These are phyloP conservation scores for Phylloporus gajari DNA, from an alignment of 1,284 basidiomycete species.

Conservation along the genomic window DNA sequence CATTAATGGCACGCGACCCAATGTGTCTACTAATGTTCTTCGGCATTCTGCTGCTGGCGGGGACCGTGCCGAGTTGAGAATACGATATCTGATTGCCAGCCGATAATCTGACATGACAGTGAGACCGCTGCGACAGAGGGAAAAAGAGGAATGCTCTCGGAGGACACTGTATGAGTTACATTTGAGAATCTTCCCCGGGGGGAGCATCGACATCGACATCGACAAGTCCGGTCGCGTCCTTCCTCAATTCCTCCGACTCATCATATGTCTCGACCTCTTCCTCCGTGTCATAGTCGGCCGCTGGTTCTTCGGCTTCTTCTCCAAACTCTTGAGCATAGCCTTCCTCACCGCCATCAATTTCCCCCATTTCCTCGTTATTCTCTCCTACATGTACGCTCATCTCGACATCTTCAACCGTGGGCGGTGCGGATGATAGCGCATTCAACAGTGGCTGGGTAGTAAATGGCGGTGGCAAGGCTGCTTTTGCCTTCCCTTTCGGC, in stretches of 20 bases:
- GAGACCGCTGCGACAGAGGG: too few relatives aligned
- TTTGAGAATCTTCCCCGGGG: slow-evolving; percentile 20
- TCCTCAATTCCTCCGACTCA: slow-evolving; percentile 48
- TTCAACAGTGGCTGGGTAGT: slow-evolving; percentile 41
- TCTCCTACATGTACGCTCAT: slow-evolving; percentile 31
- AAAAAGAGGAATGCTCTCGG: too few relatives aligned
- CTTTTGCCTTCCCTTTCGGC: slow-evolving; percentile 51
- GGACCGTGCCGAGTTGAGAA: too few relatives aligned
- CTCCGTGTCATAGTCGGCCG: slow-evolving; percentile 46
- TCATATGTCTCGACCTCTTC: slow-evolving; percentile 48
- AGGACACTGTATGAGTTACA: background rate
- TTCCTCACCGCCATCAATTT: slow-evolving; percentile 40
- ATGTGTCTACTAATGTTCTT: too few relatives aligned
- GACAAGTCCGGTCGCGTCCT: slow-evolving; percentile 42
- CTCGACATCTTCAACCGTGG: slow-evolving; percentile 29
- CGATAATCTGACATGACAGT: too few relatives aligned
- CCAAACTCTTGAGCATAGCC: slow-evolving; percentile 42
- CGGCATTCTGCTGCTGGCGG: too few relatives aligned
- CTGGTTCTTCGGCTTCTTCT: slow-evolving; percentile 44
- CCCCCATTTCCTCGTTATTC: slow-evolving; percentile 39
- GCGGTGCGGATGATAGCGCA: slow-evolving; percentile 30
- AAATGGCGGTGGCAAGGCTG: slow-evolving; percentile 39
- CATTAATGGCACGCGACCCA: too few relatives aligned
- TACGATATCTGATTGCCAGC: too few relatives aligned
- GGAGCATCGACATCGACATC: slow-evolving; percentile 41